Evolutionary conservation across 2,329 filamentous ascomycete species (phyloP).

Genomic region (Pseudogymnoascus sp.): DNA sequence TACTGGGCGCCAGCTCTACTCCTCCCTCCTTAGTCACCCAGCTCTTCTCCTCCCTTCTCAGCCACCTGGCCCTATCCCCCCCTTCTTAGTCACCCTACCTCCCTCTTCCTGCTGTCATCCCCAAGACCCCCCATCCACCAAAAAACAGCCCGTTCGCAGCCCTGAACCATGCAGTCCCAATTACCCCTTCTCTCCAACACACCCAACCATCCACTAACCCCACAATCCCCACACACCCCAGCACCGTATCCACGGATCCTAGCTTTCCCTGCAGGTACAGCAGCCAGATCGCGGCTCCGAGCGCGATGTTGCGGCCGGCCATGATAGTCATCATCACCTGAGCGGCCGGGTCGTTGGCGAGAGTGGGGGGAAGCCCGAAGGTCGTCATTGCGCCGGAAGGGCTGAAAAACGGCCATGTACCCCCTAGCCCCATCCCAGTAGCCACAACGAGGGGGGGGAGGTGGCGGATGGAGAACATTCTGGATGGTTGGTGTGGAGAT

Average conservation of each 20-base stretch:
- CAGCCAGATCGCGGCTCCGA: slow-evolving; percentile 13
- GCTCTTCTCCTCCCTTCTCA: no score
- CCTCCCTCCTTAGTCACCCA: no score
- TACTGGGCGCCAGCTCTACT: no score
- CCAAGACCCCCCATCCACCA: not conserved
- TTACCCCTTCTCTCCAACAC: slow-evolving; percentile 14
- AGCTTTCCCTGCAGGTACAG: slow-evolving; percentile 13
- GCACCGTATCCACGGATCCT: slow-evolving; percentile 12
- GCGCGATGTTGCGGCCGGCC: slow-evolving; percentile 11
- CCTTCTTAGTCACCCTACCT: not conserved
- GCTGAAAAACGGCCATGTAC: not conserved
- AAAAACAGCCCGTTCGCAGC: not conserved
- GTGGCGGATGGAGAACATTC: not conserved
- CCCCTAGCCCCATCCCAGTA: not conserved
- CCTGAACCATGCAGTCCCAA: slow-evolving; percentile 1
- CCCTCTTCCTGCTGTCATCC: not conserved
- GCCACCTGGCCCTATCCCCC: not conserved
- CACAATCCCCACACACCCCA: slow-evolving; percentile 11
- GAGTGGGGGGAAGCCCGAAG: slow-evolving; percentile 13
- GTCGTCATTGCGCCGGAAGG: slow-evolving; percentile 13
- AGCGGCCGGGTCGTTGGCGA: slow-evolving; percentile 11
- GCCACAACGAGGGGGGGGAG: not conserved
- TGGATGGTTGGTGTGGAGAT: not conserved
- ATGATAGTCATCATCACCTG: slow-evolving; percentile 12
- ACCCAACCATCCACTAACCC: slow-evolving; percentile 14